Evolutionary conservation across 2,329 filamentous ascomycete species (phyloP).

Genomic region (Aspergillus caelatus): DNA sequence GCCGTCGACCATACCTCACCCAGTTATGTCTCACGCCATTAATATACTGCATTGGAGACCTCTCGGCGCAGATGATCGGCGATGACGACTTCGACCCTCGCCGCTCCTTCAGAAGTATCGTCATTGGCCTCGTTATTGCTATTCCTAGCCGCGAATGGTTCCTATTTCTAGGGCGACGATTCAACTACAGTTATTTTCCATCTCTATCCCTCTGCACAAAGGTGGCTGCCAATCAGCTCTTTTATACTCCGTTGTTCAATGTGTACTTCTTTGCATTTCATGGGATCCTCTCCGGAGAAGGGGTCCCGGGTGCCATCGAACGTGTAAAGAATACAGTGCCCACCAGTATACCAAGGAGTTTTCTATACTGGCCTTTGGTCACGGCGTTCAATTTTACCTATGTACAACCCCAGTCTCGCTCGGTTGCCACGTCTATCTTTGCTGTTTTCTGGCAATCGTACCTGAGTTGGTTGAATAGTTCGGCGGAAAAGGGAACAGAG

Average conservation of each 20-base stretch:
- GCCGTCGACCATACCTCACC: slow-evolving; percentile 1
- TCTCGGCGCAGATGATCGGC: neutral
- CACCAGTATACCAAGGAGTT: slow-evolving; percentile 6
- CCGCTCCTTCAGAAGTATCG: slow-evolving; percentile 1
- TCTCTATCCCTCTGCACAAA: neutral
- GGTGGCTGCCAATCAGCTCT: neutral
- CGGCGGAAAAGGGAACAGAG: neutral
- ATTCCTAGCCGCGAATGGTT: slow-evolving; percentile 6
- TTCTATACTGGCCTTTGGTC: slow-evolving; percentile 5
- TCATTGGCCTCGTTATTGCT: slow-evolving; percentile 1
- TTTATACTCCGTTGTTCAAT: slow-evolving; percentile 4
- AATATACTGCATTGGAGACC: neutral
- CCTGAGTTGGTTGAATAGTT: slow-evolving; percentile 8
- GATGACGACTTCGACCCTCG: neutral
- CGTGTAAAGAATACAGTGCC: neutral
- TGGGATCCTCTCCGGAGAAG: slow-evolving; percentile 2
- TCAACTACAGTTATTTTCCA: neutral
- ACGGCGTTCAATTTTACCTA: slow-evolving; percentile 6
- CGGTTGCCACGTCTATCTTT: neutral
- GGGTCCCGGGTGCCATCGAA: neutral
- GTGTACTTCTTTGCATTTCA: slow-evolving; percentile 4
- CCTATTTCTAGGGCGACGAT: slow-evolving; percentile 5
- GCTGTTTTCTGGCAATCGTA: slow-evolving; percentile 4
- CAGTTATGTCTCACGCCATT: slow-evolving; percentile 5
- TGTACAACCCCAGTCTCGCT: neutral